These are phyloP conservation scores for Podila minutissima DNA, from an alignment of 192 early-diverging fungal genomes.

Conservation along the genomic window DNA sequence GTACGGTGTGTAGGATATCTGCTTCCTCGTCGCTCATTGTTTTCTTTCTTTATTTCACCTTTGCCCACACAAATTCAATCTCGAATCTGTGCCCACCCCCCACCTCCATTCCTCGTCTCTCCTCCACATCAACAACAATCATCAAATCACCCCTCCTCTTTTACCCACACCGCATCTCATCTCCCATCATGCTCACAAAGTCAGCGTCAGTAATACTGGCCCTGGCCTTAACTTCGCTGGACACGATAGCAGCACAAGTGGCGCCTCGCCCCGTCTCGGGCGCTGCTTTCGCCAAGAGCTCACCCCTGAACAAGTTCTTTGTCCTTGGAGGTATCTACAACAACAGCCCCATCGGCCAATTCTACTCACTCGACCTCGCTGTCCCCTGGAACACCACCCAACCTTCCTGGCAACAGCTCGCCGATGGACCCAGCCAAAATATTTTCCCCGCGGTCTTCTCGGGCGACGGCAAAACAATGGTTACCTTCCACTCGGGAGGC, in stretches of 20 bases:
- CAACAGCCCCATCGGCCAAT: slow-evolving; percentile 4
- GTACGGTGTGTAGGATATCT: neutral
- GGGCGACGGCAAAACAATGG: slow-evolving; percentile 29
- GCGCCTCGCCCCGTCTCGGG: neutral
- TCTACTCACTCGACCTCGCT: slow-evolving; percentile 27
- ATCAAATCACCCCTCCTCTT: no score
- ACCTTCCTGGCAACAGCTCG: slow-evolving; percentile 22
- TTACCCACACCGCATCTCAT: no score
- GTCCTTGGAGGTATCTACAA: neutral
- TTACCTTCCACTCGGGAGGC: slow-evolving; percentile 10
- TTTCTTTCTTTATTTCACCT: neutral
- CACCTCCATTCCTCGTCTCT: no score
- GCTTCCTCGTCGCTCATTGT: neutral
- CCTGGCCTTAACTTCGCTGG: no score
- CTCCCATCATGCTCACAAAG: no score
- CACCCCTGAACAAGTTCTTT: neutral
- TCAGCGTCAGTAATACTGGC: no score
- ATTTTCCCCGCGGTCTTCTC: slow-evolving; percentile 27
- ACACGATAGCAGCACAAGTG: neutral
- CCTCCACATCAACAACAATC: no score
- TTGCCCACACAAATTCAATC: neutral
- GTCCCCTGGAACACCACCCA: slow-evolving; percentile 12
- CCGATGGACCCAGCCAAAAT: slow-evolving; percentile 5
- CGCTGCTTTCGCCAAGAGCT: neutral
- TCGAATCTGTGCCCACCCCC: neutral